Evolutionary conservation across 805 yeast genomes (phyloP).

Genomic region (Ogataea methanolica): DNA sequence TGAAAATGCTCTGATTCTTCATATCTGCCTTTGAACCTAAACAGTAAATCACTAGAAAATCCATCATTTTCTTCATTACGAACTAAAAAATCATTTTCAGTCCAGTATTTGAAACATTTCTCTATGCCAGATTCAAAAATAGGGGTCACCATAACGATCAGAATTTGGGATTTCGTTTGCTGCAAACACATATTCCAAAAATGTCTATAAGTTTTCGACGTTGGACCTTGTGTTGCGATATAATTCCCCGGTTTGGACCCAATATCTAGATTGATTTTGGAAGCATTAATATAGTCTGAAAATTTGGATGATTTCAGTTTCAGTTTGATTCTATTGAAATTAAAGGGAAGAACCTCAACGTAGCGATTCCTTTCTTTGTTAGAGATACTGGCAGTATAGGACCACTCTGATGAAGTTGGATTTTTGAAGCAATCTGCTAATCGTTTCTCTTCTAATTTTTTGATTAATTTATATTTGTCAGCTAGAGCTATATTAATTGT

Average conservation of each 20-base stretch:
- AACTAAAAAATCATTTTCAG: constrained; percentile 9
- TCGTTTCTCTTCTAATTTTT: constrained; percentile 13
- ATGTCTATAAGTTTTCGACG: constrained; percentile 33
- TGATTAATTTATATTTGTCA: constrained; percentile 13
- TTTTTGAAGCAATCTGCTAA: constrained; percentile 14
- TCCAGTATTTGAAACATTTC: constrained; percentile 42
- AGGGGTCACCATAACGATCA: constrained; percentile 73
- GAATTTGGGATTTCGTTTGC: constrained; percentile 30
- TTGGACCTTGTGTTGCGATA: constrained; percentile 70
- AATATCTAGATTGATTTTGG: constrained; percentile 21
- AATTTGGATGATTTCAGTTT: constrained; percentile 18
- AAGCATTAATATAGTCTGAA: constrained; percentile 37
- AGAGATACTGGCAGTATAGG: constrained; percentile 7
- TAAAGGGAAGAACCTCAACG: constrained; percentile 61
- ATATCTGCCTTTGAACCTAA: constrained; percentile 2
- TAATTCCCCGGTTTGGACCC: constrained; percentile 30
- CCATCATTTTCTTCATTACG: constrained; percentile 1
- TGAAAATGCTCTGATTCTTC: constrained; percentile 2
- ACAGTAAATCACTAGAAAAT: constrained; percentile 4
- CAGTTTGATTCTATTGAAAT: constrained; percentile 48
- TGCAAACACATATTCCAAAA: constrained; percentile 42
- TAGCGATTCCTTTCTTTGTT: constrained; percentile 48
- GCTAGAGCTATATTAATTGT: constrained; percentile 7
- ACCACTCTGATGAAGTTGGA: constrained; percentile 15
- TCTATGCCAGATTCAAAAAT: constrained; percentile 37